Evolutionary conservation across 1,284 basidiomycete species (phyloP).

Genomic region (Marasmius fiardii): DNA sequence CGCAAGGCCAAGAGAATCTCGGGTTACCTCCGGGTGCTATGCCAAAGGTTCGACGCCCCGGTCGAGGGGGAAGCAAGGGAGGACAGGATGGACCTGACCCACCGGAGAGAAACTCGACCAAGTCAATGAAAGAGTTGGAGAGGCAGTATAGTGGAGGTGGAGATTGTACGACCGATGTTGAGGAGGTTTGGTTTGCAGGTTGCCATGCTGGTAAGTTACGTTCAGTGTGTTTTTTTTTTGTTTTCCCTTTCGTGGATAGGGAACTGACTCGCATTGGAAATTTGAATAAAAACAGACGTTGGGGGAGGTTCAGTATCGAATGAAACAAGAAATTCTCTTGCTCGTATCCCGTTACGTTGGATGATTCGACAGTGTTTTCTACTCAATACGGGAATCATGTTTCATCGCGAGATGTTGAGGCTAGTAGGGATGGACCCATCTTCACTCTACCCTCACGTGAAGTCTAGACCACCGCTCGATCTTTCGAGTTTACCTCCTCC

Average conservation of each 20-base stretch:
- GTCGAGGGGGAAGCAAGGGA: too few species aligned
- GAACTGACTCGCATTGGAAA: too few species aligned
- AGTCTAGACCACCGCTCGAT: constrained; percentile 31
- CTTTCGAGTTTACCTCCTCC: too few species aligned
- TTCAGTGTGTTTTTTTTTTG: too few species aligned
- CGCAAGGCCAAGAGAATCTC: constrained; percentile 16
- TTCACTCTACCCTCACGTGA: constrained; percentile 31
- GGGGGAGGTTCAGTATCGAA: constrained; percentile 48
- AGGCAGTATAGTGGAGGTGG: constrained; percentile 21
- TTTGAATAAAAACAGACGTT: too few species aligned
- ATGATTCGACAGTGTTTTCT: constrained; percentile 56
- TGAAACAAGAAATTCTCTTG: constrained; percentile 36
- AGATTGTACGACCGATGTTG: constrained; percentile 32
- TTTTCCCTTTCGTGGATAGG: too few species aligned
- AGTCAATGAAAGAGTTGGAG: constrained; percentile 19
- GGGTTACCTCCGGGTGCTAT: constrained; percentile 45
- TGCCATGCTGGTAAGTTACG: constrained; percentile 45
- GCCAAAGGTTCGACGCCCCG: constrained; percentile 24
- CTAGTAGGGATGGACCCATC: constrained; percentile 45
- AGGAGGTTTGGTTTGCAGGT: constrained; percentile 51
- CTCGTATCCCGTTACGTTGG: constrained; percentile 52
- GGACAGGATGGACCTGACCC: too few species aligned
- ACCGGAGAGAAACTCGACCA: too few species aligned
- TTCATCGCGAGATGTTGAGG: constrained; percentile 44
- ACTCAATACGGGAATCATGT: constrained; percentile 47